Percentiles rank a stretch among this genome's conserved stretches.
These are phyloP conservation scores for Stipa capillata DNA, from an alignment of 176 grass and related monocot genomes.

Conservation along the genomic window DNA sequence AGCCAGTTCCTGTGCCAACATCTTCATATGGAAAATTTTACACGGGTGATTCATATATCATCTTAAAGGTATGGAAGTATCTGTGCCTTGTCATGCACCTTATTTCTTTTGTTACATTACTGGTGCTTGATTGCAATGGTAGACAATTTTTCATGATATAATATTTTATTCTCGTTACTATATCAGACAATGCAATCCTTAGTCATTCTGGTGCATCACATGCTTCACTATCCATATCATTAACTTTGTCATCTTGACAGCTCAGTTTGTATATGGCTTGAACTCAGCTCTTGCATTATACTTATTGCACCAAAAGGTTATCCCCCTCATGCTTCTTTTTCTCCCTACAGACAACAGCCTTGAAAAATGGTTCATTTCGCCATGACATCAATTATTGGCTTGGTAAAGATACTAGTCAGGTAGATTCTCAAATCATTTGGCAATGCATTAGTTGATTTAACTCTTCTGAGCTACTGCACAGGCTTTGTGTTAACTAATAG, in stretches of 20 bases:
- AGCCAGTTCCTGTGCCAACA: slow-evolving; percentile 45
- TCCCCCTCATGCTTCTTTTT: slow-evolving; percentile 13
- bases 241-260: not conserved
- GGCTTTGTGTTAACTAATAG: not conserved
- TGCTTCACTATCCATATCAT: not conserved
- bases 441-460: slow-evolving; percentile 20
- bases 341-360: slow-evolving; percentile 53
- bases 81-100: not conserved
- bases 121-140: not conserved
- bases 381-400: slow-evolving; percentile 99
- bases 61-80: slow-evolving; percentile 60
- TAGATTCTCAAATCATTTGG: slow-evolving; percentile 30
- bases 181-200: not conserved
- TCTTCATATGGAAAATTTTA: slow-evolving; percentile 89
- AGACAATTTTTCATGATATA: not conserved
- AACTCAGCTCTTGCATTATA: not conserved
- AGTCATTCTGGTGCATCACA: not conserved
- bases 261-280: not conserved
- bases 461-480: not conserved
- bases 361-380: slow-evolving; percentile 81
- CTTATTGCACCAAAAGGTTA: not conserved
- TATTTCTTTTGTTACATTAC: slow-evolving; percentile 1
- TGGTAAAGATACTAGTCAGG: slow-evolving; percentile 98
- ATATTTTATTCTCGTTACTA: not conserved
- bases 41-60: slow-evolving; percentile 89